Evolutionary conservation across 306 rosid genomes (phyloP), one percentile per base, ranked within the genome.

Genomic region (Calophaca sinica): DNA sequence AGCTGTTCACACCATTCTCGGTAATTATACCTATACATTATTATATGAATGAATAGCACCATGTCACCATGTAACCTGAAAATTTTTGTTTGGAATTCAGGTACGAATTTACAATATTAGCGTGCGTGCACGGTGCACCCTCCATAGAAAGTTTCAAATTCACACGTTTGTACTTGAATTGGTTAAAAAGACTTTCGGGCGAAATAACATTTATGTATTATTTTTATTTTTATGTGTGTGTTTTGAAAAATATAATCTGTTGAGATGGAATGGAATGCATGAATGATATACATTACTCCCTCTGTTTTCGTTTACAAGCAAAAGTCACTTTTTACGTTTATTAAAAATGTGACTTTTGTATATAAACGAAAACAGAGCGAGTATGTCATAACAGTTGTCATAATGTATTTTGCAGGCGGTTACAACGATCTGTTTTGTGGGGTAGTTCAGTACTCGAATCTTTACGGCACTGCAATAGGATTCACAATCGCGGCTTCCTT

Each of bases 401-500:
- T 36, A 6, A 11, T 20, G 4, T 28, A 66, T 55, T 51, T 70
- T 61, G 79, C 88, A 88, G 90, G 93, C 0, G 81, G 80, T 44
- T 12, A 32, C n/a, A 73, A 80, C 42, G 63, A 35, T 14, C 26
- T 9, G 1, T 13, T 78, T 3, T 88, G 93, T 64, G 93, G 88
- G 45, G 2, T 82, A 51, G 45, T 72, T 70, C 88, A 82, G 45
- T 84, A 84, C 73, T 0, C 72, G 2, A 82, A 80, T 75, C 78
- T 88, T 33, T 68, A 80, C 3, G 90, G 87, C 11, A 62, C 83
- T n/a, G 78, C 80, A 2, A 69, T 88, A 32, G 90, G 93, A 61
- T 88, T 86, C 61, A 88, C 93, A 4, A 82, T 88, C 32, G 88
- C 80, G 0, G 84, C 84, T 14, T 62, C 90, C 12, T 59, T 72